phyloP scores from a whole-genome alignment of 352 stramenopile genomes.

The Elongisporangium prolatum region DNA sequence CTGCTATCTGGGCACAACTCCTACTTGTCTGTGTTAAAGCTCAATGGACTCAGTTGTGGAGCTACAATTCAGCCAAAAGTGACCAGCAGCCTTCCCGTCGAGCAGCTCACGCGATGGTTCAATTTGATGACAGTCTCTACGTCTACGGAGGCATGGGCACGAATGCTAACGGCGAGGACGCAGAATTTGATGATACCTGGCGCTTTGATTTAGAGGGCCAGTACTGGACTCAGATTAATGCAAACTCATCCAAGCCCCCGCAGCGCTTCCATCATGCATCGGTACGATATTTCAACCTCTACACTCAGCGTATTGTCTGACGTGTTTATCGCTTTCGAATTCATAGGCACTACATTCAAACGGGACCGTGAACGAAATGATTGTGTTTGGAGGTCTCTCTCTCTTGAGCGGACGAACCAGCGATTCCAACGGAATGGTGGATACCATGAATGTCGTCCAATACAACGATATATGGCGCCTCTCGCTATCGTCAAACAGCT shows the following conservation, averaged over 20 bases:
- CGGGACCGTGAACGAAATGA: constrained; percentile 30
- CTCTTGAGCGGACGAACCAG: constrained; percentile 15
- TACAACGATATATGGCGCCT: constrained; percentile 55
- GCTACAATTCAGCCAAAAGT: constrained; percentile 9
- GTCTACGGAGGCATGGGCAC: constrained; percentile 56
- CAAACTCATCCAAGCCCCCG: constrained; percentile 15
- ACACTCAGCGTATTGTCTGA: background rate
- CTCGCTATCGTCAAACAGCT: constrained; percentile 15
- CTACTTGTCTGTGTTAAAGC: constrained; percentile 1
- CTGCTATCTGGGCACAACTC: constrained; percentile 2
- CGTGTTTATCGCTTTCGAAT: background rate
- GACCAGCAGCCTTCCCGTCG: constrained; percentile 36
- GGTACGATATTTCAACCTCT: background rate
- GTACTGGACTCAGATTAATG: constrained; percentile 27
- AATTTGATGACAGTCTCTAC: constrained; percentile 49
- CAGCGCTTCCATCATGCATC: constrained; percentile 38
- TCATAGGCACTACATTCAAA: constrained; percentile 28
- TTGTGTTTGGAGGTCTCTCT: constrained; percentile 50
- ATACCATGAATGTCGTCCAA: constrained; percentile 20
- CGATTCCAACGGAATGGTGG: background rate
- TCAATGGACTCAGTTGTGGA: constrained; percentile 56
- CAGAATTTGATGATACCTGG: constrained; percentile 79
- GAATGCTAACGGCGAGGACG: constrained; percentile 17
- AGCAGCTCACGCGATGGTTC: constrained; percentile 44
- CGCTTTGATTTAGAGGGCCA: constrained; percentile 32